Conservation (phyloP, 345 rosid genomes). For the Durio zibethinus region DNA sequence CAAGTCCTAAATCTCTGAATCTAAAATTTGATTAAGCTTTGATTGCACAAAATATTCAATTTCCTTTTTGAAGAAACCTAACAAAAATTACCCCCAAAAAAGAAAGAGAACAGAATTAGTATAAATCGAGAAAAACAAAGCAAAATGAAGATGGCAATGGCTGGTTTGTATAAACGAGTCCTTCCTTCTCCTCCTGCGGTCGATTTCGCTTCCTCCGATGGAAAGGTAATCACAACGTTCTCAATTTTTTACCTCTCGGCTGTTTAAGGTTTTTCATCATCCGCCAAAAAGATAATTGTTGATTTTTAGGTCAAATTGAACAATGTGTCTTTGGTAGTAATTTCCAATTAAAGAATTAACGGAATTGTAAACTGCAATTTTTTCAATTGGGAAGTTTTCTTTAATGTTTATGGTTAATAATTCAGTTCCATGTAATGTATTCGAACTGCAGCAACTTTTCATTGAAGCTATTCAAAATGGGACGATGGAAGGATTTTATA, state of each 20-base stretch:
- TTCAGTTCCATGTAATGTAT: not conserved
- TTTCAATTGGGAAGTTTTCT: not conserved
- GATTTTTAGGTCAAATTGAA: not conserved
- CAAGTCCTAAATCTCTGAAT: too few species aligned
- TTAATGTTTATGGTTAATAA: not conserved
- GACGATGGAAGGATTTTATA: slow-evolving; percentile 89
- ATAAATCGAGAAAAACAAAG: not conserved
- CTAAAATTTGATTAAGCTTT: too few species aligned
- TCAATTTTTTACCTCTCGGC: not conserved
- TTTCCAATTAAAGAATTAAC: not conserved
- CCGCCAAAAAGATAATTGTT: not conserved
- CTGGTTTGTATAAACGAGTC: slow-evolving; percentile 57
- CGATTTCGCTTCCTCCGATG: slow-evolving; percentile 75
- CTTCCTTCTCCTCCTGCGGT: slow-evolving; percentile 81
- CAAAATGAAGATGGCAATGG: slow-evolving; percentile 48
- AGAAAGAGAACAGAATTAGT: not conserved
- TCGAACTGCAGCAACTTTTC: slow-evolving; percentile 60
- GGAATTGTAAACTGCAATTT: not conserved
- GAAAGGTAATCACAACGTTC: slow-evolving; percentile 48
- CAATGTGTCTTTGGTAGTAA: not conserved
- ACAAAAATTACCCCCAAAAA: not conserved
- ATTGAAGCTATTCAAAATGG: slow-evolving; percentile 78
- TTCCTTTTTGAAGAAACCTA: not conserved
- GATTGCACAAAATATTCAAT: not conserved
- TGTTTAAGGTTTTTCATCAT: slow-evolving; percentile 5